Percentiles rank a stretch among this genome's conserved stretches.
Evolutionary conservation across 352 stramenopile genomes (phyloP).

Genomic region (Phytophthora citricola): DNA sequence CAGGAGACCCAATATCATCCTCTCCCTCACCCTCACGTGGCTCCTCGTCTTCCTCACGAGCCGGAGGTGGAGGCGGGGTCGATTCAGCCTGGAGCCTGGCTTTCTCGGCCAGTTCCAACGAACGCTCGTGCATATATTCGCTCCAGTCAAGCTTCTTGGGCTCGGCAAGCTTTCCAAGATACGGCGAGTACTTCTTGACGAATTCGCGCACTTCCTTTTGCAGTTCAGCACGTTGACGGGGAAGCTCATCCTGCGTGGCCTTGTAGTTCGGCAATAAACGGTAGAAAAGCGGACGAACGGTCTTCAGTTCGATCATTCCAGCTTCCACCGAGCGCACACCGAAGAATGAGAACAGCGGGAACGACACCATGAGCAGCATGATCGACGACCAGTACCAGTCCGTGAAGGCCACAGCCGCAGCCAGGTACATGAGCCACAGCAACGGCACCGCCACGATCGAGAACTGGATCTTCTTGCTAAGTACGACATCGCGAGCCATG

Average conservation of each 20-base stretch:
- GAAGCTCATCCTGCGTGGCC: constrained; percentile 81
- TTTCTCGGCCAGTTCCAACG: constrained; percentile 41
- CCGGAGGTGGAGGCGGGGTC: constrained; percentile 21
- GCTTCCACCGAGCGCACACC: constrained; percentile 87
- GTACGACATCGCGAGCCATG: constrained; percentile 86
- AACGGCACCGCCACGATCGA: constrained; percentile 91
- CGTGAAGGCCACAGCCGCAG: constrained; percentile 81
- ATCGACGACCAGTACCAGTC: constrained; percentile 91
- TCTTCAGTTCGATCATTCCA: constrained; percentile 90
- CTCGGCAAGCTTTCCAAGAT: constrained; percentile 73
- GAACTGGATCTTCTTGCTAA: constrained; percentile 95
- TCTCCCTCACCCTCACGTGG: constrained; percentile 33
- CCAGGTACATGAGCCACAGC: constrained; percentile 89
- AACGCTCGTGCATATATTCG: constrained; percentile 83
- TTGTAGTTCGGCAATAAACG: constrained; percentile 81
- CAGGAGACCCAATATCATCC: constrained; percentile 33
- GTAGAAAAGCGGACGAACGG: constrained; percentile 83
- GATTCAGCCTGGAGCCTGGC: constrained; percentile 38
- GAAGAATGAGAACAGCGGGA: constrained; percentile 91
- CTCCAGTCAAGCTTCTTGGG: constrained; percentile 83
- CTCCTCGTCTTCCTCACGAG: constrained; percentile 28
- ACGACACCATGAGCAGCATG: constrained; percentile 75
- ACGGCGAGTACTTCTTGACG: constrained; percentile 71
- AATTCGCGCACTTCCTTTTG: constrained; percentile 83
- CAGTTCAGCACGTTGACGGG: constrained; percentile 61